Evolutionary conservation across 1,139 yeast genomes (phyloP).

Genomic region (Debaryomyces psychrophilus): DNA sequence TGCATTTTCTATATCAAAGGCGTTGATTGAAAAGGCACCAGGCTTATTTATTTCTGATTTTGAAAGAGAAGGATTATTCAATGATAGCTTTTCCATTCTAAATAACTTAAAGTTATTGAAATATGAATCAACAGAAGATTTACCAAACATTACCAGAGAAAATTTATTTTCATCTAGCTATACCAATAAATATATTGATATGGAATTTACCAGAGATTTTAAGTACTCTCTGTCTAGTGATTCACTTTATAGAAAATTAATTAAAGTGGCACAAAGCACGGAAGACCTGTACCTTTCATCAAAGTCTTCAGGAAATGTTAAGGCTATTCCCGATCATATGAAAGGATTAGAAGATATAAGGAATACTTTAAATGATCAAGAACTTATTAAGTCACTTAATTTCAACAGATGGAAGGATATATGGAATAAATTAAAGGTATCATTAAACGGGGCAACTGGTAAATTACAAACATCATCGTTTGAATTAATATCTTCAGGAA

Average conservation of each 20-base stretch:
- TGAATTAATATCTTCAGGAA: slow-evolving; percentile 73
- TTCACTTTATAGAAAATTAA: slow-evolving; percentile 24
- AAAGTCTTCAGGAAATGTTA: slow-evolving; percentile 18
- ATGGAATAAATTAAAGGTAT: slow-evolving; percentile 50
- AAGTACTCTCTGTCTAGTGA: slow-evolving; percentile 26
- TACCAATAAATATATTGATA: slow-evolving; percentile 33
- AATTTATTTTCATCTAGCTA: slow-evolving; percentile 19
- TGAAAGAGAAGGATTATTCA: slow-evolving; percentile 72
- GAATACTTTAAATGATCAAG: slow-evolving; percentile 16
- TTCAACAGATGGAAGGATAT: slow-evolving; percentile 45
- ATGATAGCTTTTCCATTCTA: slow-evolving; percentile 46
- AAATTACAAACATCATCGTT: slow-evolving; percentile 59
- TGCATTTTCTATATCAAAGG: slow-evolving; percentile 53
- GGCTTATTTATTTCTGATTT: slow-evolving; percentile 50
- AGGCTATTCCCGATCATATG: slow-evolving; percentile 22
- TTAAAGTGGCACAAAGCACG: slow-evolving; percentile 24
- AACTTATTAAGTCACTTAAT: slow-evolving; percentile 17
- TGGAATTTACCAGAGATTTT: slow-evolving; percentile 37
- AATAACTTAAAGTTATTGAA: slow-evolving; percentile 16
- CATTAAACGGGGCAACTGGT: slow-evolving; percentile 23
- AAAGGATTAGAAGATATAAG: slow-evolving; percentile 23
- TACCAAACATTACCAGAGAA: neutral
- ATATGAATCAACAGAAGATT: neutral
- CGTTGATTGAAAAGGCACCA: slow-evolving; percentile 50
- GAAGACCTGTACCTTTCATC: slow-evolving; percentile 22